Evolutionary conservation across 805 yeast species (phyloP), one percentile per base, ranked within the genome.

Genomic region (Zygoascus ofunaensis): DNA sequence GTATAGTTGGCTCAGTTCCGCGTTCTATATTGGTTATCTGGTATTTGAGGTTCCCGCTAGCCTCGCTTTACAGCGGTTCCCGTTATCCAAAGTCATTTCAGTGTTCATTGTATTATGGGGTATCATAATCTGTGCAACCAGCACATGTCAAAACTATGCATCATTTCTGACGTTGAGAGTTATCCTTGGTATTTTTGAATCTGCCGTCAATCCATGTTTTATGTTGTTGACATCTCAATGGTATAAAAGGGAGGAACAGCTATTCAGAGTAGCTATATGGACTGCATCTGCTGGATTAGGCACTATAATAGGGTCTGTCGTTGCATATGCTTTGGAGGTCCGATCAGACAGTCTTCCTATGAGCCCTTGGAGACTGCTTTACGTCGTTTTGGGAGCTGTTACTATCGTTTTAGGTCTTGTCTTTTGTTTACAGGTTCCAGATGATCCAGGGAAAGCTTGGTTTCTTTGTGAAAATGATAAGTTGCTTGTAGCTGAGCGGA

Each of bases 1-100:
- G 66, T 68, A 56, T 37, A 48, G 53, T 40, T 74, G 82, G 79
- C 61, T 72, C 14, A 76, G 80, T n/a, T 69, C 80, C 1, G 70
- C 76, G 5, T 79, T 79, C 51, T 79, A 78, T 54, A 57, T 82
- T 34, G 89, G 87, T 2, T 82, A 80, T 56, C 58, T 82, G 40
- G 65, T 64, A 5, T 79, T 77, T 54, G 80, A 76, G 51, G 61
- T 73, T 44, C 75, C 79, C 3, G 69, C 73, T 2, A 58, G 68
- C 7, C 55, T 63, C 39, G 41, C 70, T 1, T 55, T 79, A 21
- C 87, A 82, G 58, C 67, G 65, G 43, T 72, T 77, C 43, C 82
- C 80, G 2, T 67, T 81, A 49, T 70, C 78, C 4, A 76, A 74
- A 50, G 61, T 76, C 3, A 65, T 73, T 3, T 64, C 75, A 7